Base-by-base conservation (phyloP, 2,329 filamentous ascomycete genomes). In the Verticillium dahliae region DNA sequence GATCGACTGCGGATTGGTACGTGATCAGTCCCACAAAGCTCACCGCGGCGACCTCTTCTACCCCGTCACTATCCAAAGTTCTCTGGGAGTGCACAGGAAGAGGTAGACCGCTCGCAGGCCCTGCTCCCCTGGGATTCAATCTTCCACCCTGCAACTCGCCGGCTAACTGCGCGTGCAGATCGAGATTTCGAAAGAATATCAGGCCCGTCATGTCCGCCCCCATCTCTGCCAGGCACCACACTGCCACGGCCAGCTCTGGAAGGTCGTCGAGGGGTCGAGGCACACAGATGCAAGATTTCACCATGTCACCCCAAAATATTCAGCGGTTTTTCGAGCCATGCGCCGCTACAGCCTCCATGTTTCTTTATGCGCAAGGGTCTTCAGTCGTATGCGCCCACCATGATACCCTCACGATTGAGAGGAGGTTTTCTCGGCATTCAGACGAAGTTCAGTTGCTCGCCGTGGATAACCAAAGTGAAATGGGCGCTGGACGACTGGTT, bases 381-480 rank as follows among this genome's bases (percentile, higher is more conserved):
- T 85, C 88, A 6, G 87, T 99, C 62, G 82, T 97, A 31, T 95
- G 92, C 73, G 87, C 94, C 37, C 92, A 96, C 70, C 94, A 98
- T 76, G 94, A 98, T 72, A 96, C 91, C 3, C 78, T 99, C 60
- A 91, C 90, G 18, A 89, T 98, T 67, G 94, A 98, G 71, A 83
- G 92, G 63, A 85, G 90, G 18, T 98, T 98, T 72, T 87, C 90
- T 34, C 84, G 88, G 62, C 95, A 99, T 73, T 84, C 85, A 38
- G 90, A 96, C 65, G 89, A 96, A 67, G 87, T 99, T 35, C 83
- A 89, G 61, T 83, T 97, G 70, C 86, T 99, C 60, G 88, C 89
- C 1, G 92, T 96, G 60, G 95, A 99, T 74, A 98, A 93, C 71
- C 87, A 91, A 61, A 97, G 93, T 74, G 93, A 97, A 67, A 80